Base-by-base conservation (phyloP, 495 filamentous ascomycete genomes). In the Xylaria bambusicola region DNA sequence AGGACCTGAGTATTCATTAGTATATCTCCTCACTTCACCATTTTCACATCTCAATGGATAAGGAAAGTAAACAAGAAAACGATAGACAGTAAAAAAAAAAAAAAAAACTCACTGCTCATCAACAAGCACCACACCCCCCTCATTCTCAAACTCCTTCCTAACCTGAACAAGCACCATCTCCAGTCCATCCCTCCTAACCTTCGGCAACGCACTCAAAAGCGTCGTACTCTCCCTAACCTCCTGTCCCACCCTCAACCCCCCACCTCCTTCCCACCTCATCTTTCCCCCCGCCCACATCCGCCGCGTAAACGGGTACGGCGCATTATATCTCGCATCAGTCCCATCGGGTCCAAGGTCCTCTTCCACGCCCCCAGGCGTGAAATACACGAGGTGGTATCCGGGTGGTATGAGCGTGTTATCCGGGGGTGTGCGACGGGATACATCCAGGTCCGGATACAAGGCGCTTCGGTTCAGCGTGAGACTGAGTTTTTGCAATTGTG, bases 221-320 rank as follows among this genome's bases (percentile, higher is more conserved):
- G 4, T 48, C 4, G 45, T 58, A 0, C 23, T 13, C 36, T 58
- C 56, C 35, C 18, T 23, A 0, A 40, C 36, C 21, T 23, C 12
- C 7, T 58, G 46, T 2, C 29, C 46, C 17, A 58, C 24, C 26
- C 27, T 23, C 10, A 58, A 38, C 18, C 8, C 77, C 2, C 84
- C 85, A 0, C 86, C 76, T 9, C 56, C 51, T 35, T 63, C 18
- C 83, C 82, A 87, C n/a, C 64, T 50, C 23, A 86, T 74, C 56
- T 80, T 73, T 0, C 87, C 86, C 20, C 85, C 87, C 1, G 87
- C 86, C 86, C 86, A 88, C 86, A 89, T 88, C 13, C 86, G 80
- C 21, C 85, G 70, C 5, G 82, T 87, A 51, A 86, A 89, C 0
- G 85, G 84, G 7, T 70, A 45, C 0, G 79, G 75, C 0, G 86